Evolutionary conservation across 202 grass and related monocot species (phyloP), one percentile per base, ranked within the genome.

Genomic region (Musa balbisiana): DNA sequence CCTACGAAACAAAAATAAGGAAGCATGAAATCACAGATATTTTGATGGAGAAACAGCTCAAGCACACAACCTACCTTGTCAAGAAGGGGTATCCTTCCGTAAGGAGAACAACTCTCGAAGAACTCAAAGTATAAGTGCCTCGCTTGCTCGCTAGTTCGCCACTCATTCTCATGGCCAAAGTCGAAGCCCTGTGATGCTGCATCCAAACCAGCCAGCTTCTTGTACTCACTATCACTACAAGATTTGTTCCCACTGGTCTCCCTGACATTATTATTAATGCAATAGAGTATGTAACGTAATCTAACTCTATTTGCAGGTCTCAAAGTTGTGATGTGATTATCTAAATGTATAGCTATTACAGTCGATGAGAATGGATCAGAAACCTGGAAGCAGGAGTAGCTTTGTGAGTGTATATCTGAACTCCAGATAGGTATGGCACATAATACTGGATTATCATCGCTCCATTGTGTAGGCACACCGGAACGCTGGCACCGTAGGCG

Each of bases 361-460:
- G 23, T 55, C 1, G n/a, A 55, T 56, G 12, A 22, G 13, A 26
- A 73, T 16, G 2, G 2, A 73, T 19, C 15, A 19, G 11, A 23
- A 74, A 74, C 73, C 55, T 82, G 11, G 63, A 29, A 22, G n/a
- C 49, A 67, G 52, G 69, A 52, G 60, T 75, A 49, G 74, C 11
- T 76, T 43, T 56, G 54, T 80, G 68, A 56, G 82, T 79, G 56
- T 89, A 89, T 49, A 91, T 49, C 55, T 96, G 80, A 78, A 96
- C 83, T 24, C 80, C 78, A 2, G 84, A 96, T 81, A 96, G 88
- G 64, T 85, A 91, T 0, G 92, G 92, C 25, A 85, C 89, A 24
- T 87, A 96, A 76, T 87, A 91, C 62, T 96, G 86, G 51, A 84
- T 72, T 33, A 91, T 5, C 24, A 19, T 73, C 26, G 87, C 75